A percentile compares a stretch with the other conserved stretches of the same genome.
Conservation (phyloP, 352 stramenopile genomes). For the Phytopythium kandeliae region DNA sequence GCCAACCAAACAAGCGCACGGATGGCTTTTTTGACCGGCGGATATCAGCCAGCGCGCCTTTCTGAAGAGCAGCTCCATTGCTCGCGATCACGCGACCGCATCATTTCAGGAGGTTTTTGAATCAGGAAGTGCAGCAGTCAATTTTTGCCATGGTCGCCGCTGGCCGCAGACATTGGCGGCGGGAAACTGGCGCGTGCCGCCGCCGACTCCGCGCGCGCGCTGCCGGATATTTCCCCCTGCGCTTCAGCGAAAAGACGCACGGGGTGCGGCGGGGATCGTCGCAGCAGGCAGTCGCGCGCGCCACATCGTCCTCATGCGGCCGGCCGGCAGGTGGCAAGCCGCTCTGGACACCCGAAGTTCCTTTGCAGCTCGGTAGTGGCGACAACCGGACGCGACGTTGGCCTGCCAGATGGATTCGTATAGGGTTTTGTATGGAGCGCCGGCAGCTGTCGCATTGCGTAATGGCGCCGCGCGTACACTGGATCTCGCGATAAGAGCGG, state of each 20-base stretch:
- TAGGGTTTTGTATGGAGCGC: not conserved
- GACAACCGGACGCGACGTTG: not conserved
- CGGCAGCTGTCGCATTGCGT: not conserved
- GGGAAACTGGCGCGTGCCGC: not conserved
- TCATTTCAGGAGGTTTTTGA: not conserved
- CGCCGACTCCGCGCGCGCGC: no score
- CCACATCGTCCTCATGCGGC: slow-evolving; percentile 1
- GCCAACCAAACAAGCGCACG: not conserved
- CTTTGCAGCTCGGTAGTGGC: not conserved
- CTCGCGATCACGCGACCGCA: not conserved
- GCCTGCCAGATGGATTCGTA: not conserved
- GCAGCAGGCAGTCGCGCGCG: no score
- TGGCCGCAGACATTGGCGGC: not conserved
- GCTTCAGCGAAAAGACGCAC: not conserved
- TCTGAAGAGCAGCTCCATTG: slow-evolving; percentile 1
- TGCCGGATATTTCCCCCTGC: no score
- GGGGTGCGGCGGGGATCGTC: no score
- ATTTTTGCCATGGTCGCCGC: not conserved
- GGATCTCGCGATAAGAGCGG: not conserved
- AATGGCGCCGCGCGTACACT: not conserved
- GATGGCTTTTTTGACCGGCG: not conserved
- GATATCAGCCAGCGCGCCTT: slow-evolving; percentile 2
- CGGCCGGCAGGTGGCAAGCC: not conserved
- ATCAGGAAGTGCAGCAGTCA: not conserved
- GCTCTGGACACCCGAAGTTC: no score